These are phyloP conservation scores for Stipa capillata DNA, from an alignment of 176 grass and related monocot species.

Conservation along the genomic window DNA sequence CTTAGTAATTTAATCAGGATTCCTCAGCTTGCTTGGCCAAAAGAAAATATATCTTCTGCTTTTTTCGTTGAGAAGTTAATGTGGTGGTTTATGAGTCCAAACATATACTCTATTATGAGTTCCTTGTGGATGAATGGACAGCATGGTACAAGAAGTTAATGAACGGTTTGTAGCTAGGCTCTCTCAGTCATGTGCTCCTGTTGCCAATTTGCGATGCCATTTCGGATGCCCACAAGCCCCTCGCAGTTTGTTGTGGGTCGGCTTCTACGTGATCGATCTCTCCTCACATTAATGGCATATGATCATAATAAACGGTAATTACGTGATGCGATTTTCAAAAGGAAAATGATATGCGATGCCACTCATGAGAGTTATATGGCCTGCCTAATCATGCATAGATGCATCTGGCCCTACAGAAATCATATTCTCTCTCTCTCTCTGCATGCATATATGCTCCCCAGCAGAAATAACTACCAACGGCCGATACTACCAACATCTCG, in stretches of 20 bases:
- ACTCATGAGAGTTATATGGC: not conserved
- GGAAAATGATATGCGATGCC: too few relatives aligned
- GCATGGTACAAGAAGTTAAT: slow-evolving; percentile 7
- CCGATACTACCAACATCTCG: slow-evolving; percentile 12
- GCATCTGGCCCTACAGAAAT: not conserved
- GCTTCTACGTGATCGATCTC: not conserved
- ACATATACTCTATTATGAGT: not conserved
- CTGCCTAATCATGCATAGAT: slow-evolving; percentile 7
- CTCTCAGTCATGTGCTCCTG: slow-evolving; percentile 4
- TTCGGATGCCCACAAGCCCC: not conserved
- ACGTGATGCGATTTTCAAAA: too few relatives aligned
- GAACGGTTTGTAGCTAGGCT: not conserved
- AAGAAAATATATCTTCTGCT: not conserved
- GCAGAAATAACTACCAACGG: slow-evolving; percentile 42
- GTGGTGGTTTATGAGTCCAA: not conserved
- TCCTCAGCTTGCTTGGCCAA: not conserved
- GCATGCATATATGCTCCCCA: not conserved
- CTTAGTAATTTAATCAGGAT: not conserved
- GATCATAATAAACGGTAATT: not conserved
- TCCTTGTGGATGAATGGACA: not conserved
- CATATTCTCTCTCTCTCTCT: not conserved
- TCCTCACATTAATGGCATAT: not conserved
- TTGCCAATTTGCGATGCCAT: not conserved
- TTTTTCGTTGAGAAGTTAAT: not conserved
- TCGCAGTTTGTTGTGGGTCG: not conserved